These are phyloP conservation scores for Blastomyces parvus DNA, from an alignment of 2,329 filamentous ascomycete species.

Conservation along the genomic window DNA sequence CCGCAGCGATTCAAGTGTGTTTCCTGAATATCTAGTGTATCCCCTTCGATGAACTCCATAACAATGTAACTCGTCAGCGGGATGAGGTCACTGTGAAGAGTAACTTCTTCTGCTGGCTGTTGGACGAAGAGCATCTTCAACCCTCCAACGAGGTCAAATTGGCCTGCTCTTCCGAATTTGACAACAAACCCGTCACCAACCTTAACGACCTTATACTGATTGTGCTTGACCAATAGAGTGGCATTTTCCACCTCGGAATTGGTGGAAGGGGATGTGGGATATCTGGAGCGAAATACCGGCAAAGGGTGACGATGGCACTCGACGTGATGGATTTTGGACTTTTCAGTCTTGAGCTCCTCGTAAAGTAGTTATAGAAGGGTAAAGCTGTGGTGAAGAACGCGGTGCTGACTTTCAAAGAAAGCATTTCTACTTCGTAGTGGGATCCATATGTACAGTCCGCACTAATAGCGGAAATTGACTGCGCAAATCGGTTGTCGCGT, in stretches of 20 bases:
- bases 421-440: no score
- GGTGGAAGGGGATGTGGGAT: slow-evolving; percentile 19
- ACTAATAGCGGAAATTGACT: no score
- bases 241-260: slow-evolving; percentile 20
- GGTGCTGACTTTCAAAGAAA: slow-evolving; percentile 1
- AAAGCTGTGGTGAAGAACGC: slow-evolving; percentile 8
- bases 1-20: slow-evolving; percentile 17
- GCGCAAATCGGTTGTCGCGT: no score
- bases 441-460: no score
- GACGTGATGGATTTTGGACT: background rate
- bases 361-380: slow-evolving; percentile 1
- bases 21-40: slow-evolving; percentile 20
- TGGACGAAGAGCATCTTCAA: slow-evolving; percentile 27
- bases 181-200: slow-evolving; percentile 20
- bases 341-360: background rate
- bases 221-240: slow-evolving; percentile 13
- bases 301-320: slow-evolving; percentile 4
- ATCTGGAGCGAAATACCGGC: slow-evolving; percentile 16
- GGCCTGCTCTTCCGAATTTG: slow-evolving; percentile 19
- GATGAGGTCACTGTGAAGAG: slow-evolving; percentile 21
- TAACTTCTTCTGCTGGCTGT: slow-evolving; percentile 20
- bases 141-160: slow-evolving; percentile 23
- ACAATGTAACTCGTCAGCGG: slow-evolving; percentile 23
- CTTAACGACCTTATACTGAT: slow-evolving; percentile 17
- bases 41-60: slow-evolving; percentile 25